Evolutionary conservation across 805 yeast species (phyloP), one percentile per base, ranked within the genome.

Genomic region (Candida maesae): DNA sequence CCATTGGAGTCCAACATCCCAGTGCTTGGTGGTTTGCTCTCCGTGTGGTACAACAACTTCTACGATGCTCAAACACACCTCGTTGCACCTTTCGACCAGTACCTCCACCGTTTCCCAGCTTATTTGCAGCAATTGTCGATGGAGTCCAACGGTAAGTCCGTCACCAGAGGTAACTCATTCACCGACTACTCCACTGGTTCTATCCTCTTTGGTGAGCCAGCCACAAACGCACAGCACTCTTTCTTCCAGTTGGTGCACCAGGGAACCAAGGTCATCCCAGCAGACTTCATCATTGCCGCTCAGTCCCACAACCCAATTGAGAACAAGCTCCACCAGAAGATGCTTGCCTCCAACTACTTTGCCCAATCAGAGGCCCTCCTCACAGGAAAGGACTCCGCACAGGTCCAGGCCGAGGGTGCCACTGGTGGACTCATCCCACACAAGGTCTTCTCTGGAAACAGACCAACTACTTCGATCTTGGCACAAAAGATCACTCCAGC

Each of bases 211-310:
- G 99, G 99, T 62, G 99, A 93, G 74, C 98, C 99, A 62, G 93
- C 96, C 50, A 93, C 99, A 46, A 93, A 93, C 67, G 95, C 99
- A 41, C 99, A 93, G 74, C 99, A 93, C 72, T 90, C 97, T 25
- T 93, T 93, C 84, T 93, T 93, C 91, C 99, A 93, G 73, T 79
- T 93, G 68, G 96, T 93, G 45, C 99, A 93, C 73, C 99, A 93
- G 74, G 99, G 99, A 65, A 89, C 98, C 52, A 93, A 93, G 73
- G 74, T 90, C 64, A 93, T 93, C 55, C 99, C 99, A 58, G 73
- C 98, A 27, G 99, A 93, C 68, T 93, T 93, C 73, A 88, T 93
- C 62, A 69, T 93, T 55, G 96, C 98, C 58, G 98, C 99, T 42
- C 81, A 88, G 73, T 87, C 97, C 40, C 98, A 93, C 74, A 93